Percentiles rank a stretch among this genome's conserved stretches.
Evolutionary conservation across 176 grass and related monocot species (phyloP).

Genomic region (Aechmea fasciata): DNA sequence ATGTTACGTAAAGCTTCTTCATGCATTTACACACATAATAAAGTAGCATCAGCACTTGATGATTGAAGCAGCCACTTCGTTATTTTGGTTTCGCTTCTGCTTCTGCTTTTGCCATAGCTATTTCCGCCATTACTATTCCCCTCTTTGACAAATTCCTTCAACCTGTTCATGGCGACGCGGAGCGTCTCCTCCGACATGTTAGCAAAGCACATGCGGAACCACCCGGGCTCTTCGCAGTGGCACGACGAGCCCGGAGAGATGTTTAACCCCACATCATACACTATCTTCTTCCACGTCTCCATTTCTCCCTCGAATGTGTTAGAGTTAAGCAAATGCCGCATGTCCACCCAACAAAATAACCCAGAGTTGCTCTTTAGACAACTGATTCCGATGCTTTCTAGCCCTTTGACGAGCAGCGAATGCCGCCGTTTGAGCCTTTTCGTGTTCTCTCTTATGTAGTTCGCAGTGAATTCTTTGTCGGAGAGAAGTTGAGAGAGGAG

Average conservation of each 20-base stretch:
- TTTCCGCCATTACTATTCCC: not conserved
- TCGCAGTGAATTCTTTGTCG: constrained; percentile 48
- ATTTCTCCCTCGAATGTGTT: constrained; percentile 62
- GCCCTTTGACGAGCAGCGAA: constrained; percentile 43
- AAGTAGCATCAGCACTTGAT: no score
- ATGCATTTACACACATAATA: no score
- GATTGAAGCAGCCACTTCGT: no score
- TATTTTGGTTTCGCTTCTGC: not conserved
- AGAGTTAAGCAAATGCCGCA: constrained; percentile 33
- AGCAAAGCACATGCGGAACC: constrained; percentile 95
- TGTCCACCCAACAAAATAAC: constrained; percentile 81
- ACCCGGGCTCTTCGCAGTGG: constrained; percentile 85
- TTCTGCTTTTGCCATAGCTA: not conserved
- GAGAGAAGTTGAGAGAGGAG: constrained; percentile 54
- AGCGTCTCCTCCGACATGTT: constrained; percentile 82
- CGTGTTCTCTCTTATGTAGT: constrained; percentile 58
- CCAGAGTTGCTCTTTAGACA: constrained; percentile 67
- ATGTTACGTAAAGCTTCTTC: no score
- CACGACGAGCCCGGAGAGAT: constrained; percentile 79
- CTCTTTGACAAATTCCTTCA: constrained; percentile 37
- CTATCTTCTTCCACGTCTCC: constrained; percentile 87
- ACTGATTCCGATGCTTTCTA: constrained; percentile 27
- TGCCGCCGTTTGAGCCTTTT: constrained; percentile 51
- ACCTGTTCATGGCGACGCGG: constrained; percentile 47
- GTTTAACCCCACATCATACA: constrained; percentile 73